These are phyloP conservation scores for Cercospora sp. DNA, from an alignment of 2,329 filamentous ascomycete species.

Conservation along the genomic window DNA sequence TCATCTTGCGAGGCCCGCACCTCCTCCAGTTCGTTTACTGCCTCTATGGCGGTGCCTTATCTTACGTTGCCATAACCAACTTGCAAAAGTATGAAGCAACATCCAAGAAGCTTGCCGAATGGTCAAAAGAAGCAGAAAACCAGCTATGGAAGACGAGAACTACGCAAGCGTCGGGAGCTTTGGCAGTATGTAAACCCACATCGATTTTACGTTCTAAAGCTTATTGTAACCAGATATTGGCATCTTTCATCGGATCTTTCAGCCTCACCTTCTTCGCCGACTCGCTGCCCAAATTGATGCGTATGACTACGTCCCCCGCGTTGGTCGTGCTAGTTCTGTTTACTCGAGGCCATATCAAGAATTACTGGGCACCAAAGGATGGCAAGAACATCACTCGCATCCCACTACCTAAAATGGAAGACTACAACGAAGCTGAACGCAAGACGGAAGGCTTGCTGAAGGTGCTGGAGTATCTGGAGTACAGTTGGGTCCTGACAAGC, in stretches of 20 bases:
- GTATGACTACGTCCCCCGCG: conserved; percentile 28
- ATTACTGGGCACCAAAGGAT: conserved; percentile 39
- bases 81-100: conserved; percentile 49
- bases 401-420: conserved; percentile 36
- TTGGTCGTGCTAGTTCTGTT: conserved; percentile 33
- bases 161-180: conserved; percentile 46
- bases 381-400: conserved; percentile 35
- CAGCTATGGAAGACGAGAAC: conserved; percentile 49
- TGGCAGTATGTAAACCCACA: conserved; percentile 37
- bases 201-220: not conserved
- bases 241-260: conserved; percentile 33
- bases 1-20: conserved; percentile 37
- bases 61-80: conserved; percentile 47
- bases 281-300: conserved; percentile 23
- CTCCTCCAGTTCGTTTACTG: conserved; percentile 44
- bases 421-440: conserved; percentile 40
- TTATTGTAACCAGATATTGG: conserved; percentile 32
- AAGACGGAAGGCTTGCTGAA: conserved; percentile 37
- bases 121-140: conserved; percentile 45
- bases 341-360: conserved; percentile 38
- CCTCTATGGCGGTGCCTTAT: conserved; percentile 47
- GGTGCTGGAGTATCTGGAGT: conserved; percentile 39
- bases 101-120: conserved; percentile 47
- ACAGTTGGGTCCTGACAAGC: conserved; percentile 38
- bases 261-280: conserved; percentile 28